Base-by-base conservation (phyloP, 345 rosid species). In the Lepidium africanum region DNA sequence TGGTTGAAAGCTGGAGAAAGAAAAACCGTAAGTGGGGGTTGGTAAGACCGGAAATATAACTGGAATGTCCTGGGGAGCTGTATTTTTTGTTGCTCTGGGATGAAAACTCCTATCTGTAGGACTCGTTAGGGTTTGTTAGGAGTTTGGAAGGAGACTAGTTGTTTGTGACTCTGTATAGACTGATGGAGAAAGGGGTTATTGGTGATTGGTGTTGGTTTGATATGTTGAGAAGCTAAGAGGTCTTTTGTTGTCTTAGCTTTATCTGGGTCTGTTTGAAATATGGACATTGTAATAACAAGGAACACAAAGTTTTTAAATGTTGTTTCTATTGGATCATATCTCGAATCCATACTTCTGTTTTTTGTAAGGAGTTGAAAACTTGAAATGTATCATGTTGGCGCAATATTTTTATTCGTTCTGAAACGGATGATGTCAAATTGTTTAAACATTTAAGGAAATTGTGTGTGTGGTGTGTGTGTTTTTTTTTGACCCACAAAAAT, bases 1-100 rank as follows among this genome's bases (percentile, higher is more conserved):
- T 73, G 37, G 69, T 82, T 83, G 81, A 76, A 32, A 59, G 37
- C 25, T 61, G 71, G 68, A 79, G 74, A 70, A 72, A 69, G 72
- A 58, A 63, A 54, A 67, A 65, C 56, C 42, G 52, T 66, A 72
- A 65, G 51, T 76, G 76, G 91, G 85, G 75, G 81, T 83, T 76
- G 62, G 78, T 77, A 17, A 74, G 63, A 53, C 48, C 35, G 50
- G 65, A 1, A 12, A 30, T 23, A 16, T 6, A 46, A 32, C 17
- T 40, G 65, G 14, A 17, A 46, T 53, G 73, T 76, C 79, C 72
- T 45, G 80, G 76, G 82, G 87, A 81, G 86, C 82, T 78, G 72
- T 83, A 71, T 79, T 83, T 82, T 85, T 82, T 78, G 83, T 58
- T 81, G 86, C 86, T 79, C 88, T 79, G 73, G 49, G 79, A 63